A percentile compares a stretch with the other conserved stretches of the same genome.
phyloP scores from a whole-genome alignment of 2,329 filamentous ascomycete genomes.

The Trichoderma sp. region DNA sequence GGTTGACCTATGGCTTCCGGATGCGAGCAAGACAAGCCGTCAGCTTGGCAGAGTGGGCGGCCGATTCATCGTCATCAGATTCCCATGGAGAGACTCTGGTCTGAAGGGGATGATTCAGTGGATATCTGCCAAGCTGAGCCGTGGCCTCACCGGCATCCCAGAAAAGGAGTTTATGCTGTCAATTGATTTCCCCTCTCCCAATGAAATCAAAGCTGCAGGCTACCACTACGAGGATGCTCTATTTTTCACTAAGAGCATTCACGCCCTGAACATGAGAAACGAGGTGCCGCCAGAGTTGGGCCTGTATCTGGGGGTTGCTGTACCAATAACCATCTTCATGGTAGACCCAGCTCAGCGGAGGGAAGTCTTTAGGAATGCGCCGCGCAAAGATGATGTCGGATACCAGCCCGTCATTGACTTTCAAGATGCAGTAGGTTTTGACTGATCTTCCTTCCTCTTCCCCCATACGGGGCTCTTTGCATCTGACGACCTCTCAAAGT shows the following conservation, averaged over 20 bases:
- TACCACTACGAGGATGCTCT: conserved; percentile 60
- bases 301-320: conserved; percentile 63
- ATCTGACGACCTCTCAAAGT: conserved; percentile 41
- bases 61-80: conserved; percentile 63
- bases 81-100: conserved; percentile 57
- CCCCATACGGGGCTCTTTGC: background rate
- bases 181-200: conserved; percentile 55
- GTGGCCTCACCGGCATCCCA: conserved; percentile 48
- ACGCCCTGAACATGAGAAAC: conserved; percentile 53
- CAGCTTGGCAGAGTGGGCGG: conserved; percentile 50
- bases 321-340: conserved; percentile 65
- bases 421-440: conserved; percentile 57
- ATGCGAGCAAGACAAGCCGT: conserved; percentile 52
- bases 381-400: conserved; percentile 54
- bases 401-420: conserved; percentile 66
- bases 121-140: conserved; percentile 49
- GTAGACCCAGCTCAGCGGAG: conserved; percentile 57
- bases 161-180: conserved; percentile 66
- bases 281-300: conserved; percentile 62
- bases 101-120: conserved; percentile 45
- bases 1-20: conserved; percentile 66
- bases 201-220: conserved; percentile 54
- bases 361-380: conserved; percentile 59
- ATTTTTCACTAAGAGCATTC: conserved; percentile 60
- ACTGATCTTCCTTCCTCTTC: background rate